phyloP scores from a whole-genome alignment of 306 rosid species.

The Ziziphus jujuba region DNA sequence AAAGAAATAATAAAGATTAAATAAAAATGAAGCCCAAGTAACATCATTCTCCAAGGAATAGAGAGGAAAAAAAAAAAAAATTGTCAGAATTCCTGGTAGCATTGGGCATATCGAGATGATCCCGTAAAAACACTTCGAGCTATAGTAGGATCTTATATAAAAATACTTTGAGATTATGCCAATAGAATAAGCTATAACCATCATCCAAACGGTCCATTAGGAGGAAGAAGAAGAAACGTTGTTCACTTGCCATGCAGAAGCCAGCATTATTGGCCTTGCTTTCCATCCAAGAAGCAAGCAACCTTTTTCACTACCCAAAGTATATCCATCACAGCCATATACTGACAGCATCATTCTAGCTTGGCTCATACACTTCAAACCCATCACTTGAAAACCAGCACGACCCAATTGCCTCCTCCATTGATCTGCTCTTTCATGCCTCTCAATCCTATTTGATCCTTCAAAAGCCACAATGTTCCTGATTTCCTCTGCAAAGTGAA shows the following conservation, averaged over 20 bases:
- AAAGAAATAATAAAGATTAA: too few species aligned
- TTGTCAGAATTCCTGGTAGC: too few species aligned
- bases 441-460: slow-evolving; percentile 58
- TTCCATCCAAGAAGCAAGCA: slow-evolving; percentile 79
- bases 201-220: neutral
- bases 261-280: slow-evolving; percentile 68
- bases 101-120: too few species aligned
- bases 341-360: slow-evolving; percentile 73
- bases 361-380: slow-evolving; percentile 62
- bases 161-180: neutral
- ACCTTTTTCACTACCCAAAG: slow-evolving; percentile 59
- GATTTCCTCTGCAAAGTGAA: slow-evolving; percentile 59
- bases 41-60: too few species aligned
- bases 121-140: too few species aligned
- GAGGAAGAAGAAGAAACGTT: slow-evolving; percentile 21
- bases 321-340: slow-evolving; percentile 73
- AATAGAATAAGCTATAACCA: neutral
- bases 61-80: too few species aligned
- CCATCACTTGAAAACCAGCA: slow-evolving; percentile 70
- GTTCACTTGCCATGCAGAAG: slow-evolving; percentile 77
- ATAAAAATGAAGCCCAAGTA: too few species aligned
- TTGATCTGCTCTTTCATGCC: slow-evolving; percentile 70
- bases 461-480: slow-evolving; percentile 55
- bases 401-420: slow-evolving; percentile 77
- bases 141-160: too few species aligned